A percentile compares a stretch with the other conserved stretches of the same genome.
Evolutionary conservation across 2,329 filamentous ascomycete genomes (phyloP).

Genomic region (Neonectria ditissima): DNA sequence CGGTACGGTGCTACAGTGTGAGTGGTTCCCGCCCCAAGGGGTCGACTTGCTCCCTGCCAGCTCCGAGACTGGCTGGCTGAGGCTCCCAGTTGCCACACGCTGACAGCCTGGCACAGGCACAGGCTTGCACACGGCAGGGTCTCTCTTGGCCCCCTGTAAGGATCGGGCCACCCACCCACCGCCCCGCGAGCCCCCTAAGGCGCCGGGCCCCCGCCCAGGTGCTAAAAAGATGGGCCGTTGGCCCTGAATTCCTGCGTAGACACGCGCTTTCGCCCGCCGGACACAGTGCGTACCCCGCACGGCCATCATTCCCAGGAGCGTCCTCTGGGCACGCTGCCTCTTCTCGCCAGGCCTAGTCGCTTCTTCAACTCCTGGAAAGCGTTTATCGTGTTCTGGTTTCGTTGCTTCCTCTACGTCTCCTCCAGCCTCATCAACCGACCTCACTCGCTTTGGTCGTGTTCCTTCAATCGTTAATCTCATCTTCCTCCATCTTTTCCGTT

Average conservation of each 20-base stretch:
- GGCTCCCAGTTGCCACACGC: conserved; percentile 12
- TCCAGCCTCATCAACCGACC: conserved; percentile 51
- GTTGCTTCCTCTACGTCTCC: conserved; percentile 36
- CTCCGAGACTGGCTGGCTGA: conserved; percentile 19
- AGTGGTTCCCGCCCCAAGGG: conserved; percentile 15
- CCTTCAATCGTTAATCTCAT: conserved; percentile 52
- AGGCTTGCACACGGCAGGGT: conserved; percentile 5
- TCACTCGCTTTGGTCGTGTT: conserved; percentile 71
- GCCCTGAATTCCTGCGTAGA: conserved; percentile 35
- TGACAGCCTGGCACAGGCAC: conserved; percentile 16
- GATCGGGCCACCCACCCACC: conserved; percentile 31
- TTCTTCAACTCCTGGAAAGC: conserved; percentile 44
- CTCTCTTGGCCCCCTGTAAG: conserved; percentile 16
- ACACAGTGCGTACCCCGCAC: conserved; percentile 35
- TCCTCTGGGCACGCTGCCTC: conserved; percentile 36
- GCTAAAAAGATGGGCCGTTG: conserved; percentile 44
- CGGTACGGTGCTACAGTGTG: conserved; percentile 29
- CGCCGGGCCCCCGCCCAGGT: conserved; percentile 31
- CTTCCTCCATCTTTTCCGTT: conserved; percentile 30
- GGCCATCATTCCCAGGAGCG: conserved; percentile 21
- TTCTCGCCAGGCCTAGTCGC: conserved; percentile 40
- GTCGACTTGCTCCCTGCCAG: conserved; percentile 9
- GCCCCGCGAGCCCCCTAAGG: conserved; percentile 30
- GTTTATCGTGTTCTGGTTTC: conserved; percentile 38
- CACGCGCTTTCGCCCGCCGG: conserved; percentile 11